A percentile compares a stretch with the other conserved stretches of the same genome.
These are phyloP conservation scores for Thelephora aurantiotincta DNA, from an alignment of 768 basidiomycete species.

Conservation along the genomic window DNA sequence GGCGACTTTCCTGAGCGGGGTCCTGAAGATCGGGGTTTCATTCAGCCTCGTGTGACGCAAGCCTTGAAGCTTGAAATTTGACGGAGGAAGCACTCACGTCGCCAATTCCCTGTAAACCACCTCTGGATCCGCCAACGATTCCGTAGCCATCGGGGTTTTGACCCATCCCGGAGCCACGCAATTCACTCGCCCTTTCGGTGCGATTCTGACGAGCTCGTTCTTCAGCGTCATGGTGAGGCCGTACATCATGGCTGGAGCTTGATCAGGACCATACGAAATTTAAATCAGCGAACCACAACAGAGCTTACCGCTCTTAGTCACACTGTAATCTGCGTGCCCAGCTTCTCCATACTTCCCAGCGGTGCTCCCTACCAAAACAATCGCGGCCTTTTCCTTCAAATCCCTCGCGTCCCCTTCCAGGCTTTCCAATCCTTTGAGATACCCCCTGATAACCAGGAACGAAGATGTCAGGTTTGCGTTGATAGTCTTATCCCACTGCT, in stretches of 20 bases:
- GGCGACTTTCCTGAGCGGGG: slow-evolving; percentile 57
- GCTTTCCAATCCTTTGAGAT: slow-evolving; percentile 28
- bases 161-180: slow-evolving; percentile 44
- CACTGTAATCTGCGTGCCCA: slow-evolving; percentile 52
- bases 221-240: slow-evolving; percentile 55
- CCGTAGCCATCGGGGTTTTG: slow-evolving; percentile 46
- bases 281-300: not conserved
- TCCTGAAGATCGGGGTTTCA: slow-evolving; percentile 22
- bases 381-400: slow-evolving; percentile 39
- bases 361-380: slow-evolving; percentile 57
- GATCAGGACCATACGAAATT: not conserved
- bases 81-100: slow-evolving; percentile 30
- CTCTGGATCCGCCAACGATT: slow-evolving; percentile 37
- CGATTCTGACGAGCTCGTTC: slow-evolving; percentile 71
- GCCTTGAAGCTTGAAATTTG: too few relatives aligned
- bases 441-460: slow-evolving; percentile 56
- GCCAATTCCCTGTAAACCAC: slow-evolving; percentile 47
- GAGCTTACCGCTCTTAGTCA: slow-evolving; percentile 48
- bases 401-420: slow-evolving; percentile 22
- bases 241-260: slow-evolving; percentile 50
- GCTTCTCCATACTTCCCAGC: slow-evolving; percentile 65
- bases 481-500: slow-evolving; percentile 50
- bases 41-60: too few relatives aligned
- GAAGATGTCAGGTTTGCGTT: slow-evolving; percentile 50
- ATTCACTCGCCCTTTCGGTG: slow-evolving; percentile 59